phyloP scores from a whole-genome alignment of 495 filamentous ascomycete genomes.

The Neurospora africana region DNA sequence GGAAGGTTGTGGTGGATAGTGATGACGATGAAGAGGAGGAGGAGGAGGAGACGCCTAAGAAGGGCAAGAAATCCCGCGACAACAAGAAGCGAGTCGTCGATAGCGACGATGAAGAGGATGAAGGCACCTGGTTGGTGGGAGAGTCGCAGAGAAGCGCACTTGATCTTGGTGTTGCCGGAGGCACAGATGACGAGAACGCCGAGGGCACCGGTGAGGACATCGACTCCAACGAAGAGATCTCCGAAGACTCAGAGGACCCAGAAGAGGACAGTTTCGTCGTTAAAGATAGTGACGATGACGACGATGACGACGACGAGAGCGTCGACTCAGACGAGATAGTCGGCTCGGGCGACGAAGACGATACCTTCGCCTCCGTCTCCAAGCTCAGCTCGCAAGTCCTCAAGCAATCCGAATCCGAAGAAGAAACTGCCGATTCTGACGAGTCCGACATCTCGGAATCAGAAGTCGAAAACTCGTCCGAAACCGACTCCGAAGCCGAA shows the following conservation, averaged over 20 bases:
- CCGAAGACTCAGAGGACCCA: constrained; percentile 48
- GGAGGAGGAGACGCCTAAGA: constrained; percentile 35
- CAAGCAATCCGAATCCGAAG: constrained; percentile 11
- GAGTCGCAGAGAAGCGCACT: constrained; percentile 45
- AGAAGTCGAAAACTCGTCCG: constrained; percentile 30
- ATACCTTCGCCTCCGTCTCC: constrained; percentile 31
- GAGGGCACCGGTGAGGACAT: constrained; percentile 78
- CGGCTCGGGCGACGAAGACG: constrained; percentile 5
- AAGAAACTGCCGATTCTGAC: constrained; percentile 15
- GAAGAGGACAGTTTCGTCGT: constrained; percentile 39
- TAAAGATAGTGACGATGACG: constrained; percentile 22
- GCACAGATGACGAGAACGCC: constrained; percentile 71
- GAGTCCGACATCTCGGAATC: constrained; percentile 21
- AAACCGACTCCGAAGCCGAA: constrained; percentile 29
- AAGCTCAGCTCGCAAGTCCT: constrained; percentile 25
- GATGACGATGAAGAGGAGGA: constrained; percentile 26
- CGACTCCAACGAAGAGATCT: constrained; percentile 20
- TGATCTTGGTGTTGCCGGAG: constrained; percentile 66
- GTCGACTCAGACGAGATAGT: constrained; percentile 25
- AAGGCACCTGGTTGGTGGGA: constrained; percentile 64
- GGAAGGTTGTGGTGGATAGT: background rate
- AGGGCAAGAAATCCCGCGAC: constrained; percentile 32
- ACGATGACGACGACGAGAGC: constrained; percentile 33
- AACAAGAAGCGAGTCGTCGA: constrained; percentile 43
- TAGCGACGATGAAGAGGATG: constrained; percentile 50